phyloP scores from a whole-genome alignment of 2,329 filamentous ascomycete genomes.

The Aspergillus pseudoterreus region DNA sequence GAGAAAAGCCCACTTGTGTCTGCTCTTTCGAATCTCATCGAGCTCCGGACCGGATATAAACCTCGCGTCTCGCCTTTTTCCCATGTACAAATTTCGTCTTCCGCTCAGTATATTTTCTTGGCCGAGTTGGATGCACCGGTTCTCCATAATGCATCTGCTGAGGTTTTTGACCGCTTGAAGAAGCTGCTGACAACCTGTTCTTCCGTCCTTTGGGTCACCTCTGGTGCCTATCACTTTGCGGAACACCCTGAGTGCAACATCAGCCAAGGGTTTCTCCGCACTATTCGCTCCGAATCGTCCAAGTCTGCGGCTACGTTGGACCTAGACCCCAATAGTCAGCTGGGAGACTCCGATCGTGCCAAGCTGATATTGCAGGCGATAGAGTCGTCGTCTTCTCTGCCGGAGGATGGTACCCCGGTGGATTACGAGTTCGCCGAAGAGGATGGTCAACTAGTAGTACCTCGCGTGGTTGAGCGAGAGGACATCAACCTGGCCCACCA shows the following conservation, averaged over 20 bases:
- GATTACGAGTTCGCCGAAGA: neutral
- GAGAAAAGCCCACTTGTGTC: no score
- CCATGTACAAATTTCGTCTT: no score
- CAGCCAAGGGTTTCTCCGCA: neutral
- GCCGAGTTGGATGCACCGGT: no score
- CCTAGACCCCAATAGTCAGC: neutral
- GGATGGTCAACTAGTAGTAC: neutral
- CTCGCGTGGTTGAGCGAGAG: neutral
- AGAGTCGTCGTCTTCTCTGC: no score
- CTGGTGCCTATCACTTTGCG: neutral
- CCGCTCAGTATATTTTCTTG: no score
- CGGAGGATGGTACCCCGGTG: no score
- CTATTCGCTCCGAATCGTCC: neutral
- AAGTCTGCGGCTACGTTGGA: neutral
- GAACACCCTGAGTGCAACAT: neutral
- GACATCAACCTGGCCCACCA: neutral
- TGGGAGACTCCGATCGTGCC: neutral
- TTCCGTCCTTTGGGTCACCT: neutral
- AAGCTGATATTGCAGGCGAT: no score
- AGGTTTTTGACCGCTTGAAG: no score
- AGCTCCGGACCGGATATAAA: no score
- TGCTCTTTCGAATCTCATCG: no score
- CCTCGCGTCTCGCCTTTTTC: no score
- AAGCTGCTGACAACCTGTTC: neutral
- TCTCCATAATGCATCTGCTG: no score